These are phyloP conservation scores for Wickerhamiella sorbophila DNA, from an alignment of 805 yeast genomes.

Conservation along the genomic window DNA sequence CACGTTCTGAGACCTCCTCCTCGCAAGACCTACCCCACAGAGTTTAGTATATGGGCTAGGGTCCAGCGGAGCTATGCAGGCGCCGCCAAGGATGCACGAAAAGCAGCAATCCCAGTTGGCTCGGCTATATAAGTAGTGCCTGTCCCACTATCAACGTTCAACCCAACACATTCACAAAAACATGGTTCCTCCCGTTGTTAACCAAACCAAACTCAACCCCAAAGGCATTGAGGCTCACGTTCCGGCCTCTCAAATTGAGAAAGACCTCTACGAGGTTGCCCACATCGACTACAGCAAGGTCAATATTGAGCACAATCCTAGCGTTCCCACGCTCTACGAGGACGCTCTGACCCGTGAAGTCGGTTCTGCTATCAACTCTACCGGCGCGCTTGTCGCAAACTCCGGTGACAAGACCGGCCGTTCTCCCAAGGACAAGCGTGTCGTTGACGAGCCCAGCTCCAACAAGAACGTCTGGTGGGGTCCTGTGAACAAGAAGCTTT, in stretches of 20 bases:
- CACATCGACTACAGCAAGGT: conserved; percentile 31
- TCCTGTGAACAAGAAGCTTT: conserved; percentile 90
- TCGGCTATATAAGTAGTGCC: neutral
- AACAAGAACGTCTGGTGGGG: conserved; percentile 95
- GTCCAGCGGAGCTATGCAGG: neutral
- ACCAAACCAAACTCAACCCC: conserved; percentile 30
- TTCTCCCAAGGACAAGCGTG: conserved; percentile 96
- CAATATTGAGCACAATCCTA: conserved; percentile 60
- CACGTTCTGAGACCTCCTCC: too few relatives aligned
- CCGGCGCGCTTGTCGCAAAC: conserved; percentile 92
- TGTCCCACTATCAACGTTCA: neutral
- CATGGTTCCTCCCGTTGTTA: conserved; percentile 23
- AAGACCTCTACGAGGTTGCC: conserved; percentile 27
- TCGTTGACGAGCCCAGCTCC: conserved; percentile 87
- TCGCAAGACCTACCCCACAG: neutral
- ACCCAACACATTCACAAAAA: neutral
- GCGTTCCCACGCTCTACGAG: conserved; percentile 85
- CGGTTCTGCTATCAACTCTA: conserved; percentile 79
- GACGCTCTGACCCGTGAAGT: conserved; percentile 75
- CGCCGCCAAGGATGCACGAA: neutral
- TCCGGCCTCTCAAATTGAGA: conserved; percentile 29
- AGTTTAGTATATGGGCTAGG: neutral
- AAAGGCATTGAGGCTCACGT: conserved; percentile 29
- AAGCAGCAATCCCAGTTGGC: neutral
- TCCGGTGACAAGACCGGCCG: conserved; percentile 95